Evolutionary conservation across 139 green algal species (phyloP).

Genomic region (Chlamydomonas asymmetrica): DNA sequence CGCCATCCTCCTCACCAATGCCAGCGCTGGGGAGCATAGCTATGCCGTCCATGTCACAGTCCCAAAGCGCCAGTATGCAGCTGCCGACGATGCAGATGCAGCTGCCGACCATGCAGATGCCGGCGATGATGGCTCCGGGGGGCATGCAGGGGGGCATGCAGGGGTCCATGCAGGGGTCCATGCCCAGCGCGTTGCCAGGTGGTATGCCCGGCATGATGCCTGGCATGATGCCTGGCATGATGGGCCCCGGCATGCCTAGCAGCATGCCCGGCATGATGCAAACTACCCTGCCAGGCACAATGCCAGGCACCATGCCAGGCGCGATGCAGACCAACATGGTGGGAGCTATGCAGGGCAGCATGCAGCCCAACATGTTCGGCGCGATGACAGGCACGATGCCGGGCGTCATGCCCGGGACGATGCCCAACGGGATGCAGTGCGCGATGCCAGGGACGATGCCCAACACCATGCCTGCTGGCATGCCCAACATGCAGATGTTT

Average conservation of each 20-base stretch:
- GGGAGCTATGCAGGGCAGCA: no score
- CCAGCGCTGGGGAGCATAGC: no score
- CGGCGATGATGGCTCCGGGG: conserved; percentile 16
- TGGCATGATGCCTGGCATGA: not conserved
- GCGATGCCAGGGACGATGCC: not conserved
- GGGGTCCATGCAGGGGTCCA: no score
- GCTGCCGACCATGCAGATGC: conserved; percentile 15
- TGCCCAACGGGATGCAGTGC: not conserved
- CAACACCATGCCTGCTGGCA: conserved; percentile 3
- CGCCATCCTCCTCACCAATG: not conserved
- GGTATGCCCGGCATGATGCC: not conserved
- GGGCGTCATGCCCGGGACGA: not conserved
- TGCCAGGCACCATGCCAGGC: conserved; percentile 4
- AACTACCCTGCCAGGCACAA: not conserved
- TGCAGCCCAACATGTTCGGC: not conserved
- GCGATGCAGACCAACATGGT: no score
- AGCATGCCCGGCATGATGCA: not conserved
- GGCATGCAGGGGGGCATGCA: no score
- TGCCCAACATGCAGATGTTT: conserved; percentile 5
- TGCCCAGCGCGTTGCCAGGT: not conserved
- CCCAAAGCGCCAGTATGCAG: no score
- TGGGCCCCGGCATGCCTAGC: not conserved
- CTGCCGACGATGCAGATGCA: no score
- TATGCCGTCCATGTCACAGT: no score
- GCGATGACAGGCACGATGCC: not conserved